Evolutionary conservation across 257 asterid genomes (phyloP), one percentile per base, ranked within the genome.

Genomic region (Solanum rostratum): DNA sequence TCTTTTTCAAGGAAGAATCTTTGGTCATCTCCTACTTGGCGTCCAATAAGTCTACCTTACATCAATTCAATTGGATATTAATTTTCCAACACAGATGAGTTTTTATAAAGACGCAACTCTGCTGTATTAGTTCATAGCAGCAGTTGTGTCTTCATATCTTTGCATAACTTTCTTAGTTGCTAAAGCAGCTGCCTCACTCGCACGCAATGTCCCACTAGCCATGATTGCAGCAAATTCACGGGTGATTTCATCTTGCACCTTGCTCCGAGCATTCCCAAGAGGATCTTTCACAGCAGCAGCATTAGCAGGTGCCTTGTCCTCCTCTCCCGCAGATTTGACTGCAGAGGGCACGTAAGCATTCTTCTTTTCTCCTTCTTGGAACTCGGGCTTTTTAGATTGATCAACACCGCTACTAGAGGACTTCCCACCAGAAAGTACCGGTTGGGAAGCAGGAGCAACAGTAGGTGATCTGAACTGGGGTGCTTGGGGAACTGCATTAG

Each of bases 151-250:
- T 24, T 98, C 98, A 50, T 95, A 90, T 87, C 89, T 93, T 53
- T 93, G 91, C 99, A 97, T 97, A 73, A 97, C 99, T 89, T 91
- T 93, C 89, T 89, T 93, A 12, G 98, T 92, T 45, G 99, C 99
- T 70, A 97, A 83, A 27, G 99, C 97, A 0, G 99, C 99, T 84
- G 99, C 99, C 88, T 97, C 99, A 84, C 99, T 95, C 2, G 98
- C 99, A 71, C 96, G 95, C 55, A 95, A 24, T 1, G 99, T 92
- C 30, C 99, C 99, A 3, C 90, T 87, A 19, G 98, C 99, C 99
- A 97, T 97, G 43, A 97, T 88, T 69, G 97, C 94, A 49, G 97
- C 96, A 83, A 95, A 97, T 86, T 97, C 99, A 7, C 85, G 79
- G 86, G 87, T 89, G 63, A 97, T 95, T 90, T 97, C 99, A 78